phyloP scores from a whole-genome alignment of 1,139 yeast species.

The Yamadazyma oceani region DNA sequence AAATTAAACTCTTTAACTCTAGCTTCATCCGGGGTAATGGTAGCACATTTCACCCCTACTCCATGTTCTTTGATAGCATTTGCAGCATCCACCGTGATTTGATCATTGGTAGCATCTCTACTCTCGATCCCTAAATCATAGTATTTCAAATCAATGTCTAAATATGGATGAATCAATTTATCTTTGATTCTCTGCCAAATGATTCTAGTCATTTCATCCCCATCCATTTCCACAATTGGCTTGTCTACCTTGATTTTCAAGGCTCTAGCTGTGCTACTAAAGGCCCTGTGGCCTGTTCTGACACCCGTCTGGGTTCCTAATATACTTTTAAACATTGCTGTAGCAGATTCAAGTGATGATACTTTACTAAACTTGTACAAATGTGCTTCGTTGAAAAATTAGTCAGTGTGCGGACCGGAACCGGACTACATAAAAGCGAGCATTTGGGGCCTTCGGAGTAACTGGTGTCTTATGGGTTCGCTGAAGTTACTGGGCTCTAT shows the following conservation, averaged over 20 bases:
- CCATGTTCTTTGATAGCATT: conserved; percentile 73
- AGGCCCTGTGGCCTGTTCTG: not conserved
- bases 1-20: conserved; percentile 73
- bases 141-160: conserved; percentile 72
- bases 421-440: too few species aligned
- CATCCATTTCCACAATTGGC: conserved; percentile 81
- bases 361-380: too few species aligned
- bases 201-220: conserved; percentile 85
- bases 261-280: conserved; percentile 20
- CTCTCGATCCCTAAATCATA: conserved; percentile 72
- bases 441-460: too few species aligned
- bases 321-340: not conserved
- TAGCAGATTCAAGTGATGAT: too few species aligned
- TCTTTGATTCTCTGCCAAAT: conserved; percentile 78
- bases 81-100: conserved; percentile 75
- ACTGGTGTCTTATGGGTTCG: too few species aligned
- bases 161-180: conserved; percentile 65
- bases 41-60: conserved; percentile 84
- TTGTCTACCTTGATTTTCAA: conserved; percentile 59
- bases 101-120: conserved; percentile 71
- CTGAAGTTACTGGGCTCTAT: too few species aligned
- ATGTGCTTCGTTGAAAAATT: not conserved
- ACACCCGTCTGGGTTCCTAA: not conserved
- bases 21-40: conserved; percentile 82
- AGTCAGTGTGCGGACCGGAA: not conserved